Evolutionary conservation across 140 eudicot species (phyloP), one percentile per base, ranked within the genome.

Genomic region (Oenanthe javanica): DNA sequence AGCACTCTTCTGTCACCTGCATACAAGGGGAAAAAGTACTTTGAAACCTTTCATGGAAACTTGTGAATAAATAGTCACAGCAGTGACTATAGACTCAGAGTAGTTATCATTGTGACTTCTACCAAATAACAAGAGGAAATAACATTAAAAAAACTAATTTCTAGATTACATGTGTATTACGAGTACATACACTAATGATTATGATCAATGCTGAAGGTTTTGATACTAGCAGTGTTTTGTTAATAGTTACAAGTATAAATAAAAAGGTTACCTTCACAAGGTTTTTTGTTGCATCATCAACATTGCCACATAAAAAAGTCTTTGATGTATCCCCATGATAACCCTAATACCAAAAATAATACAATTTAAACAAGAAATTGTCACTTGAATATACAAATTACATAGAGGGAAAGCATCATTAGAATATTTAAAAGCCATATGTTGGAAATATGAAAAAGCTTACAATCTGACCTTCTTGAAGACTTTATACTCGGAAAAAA

Each of bases 241-340:
- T 36, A 48, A 10, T 73, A 51, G 16, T 77, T 8, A 14, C 25
- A 16, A 49, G 42, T 16, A 43, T 61, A 12, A 75, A 46, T 59
- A 23, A 47, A 47, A 12, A 75, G 2, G 40, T 47, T 90, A 93
- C 97, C 99, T 92, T 91, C 49, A 95, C 94, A 77, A 95, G 97
- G 73, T 91, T 88, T 86, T 88, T 77, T 75, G 88, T 82, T 45
- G 87, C 84, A 49, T 87, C 83, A 78, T 84, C 85, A 4, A 95
- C 97, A 74, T 92, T 81, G 69, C 97, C 98, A 84, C 97, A 91
- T 0, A 89, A 72, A 88, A 88, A 95, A 9, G 97, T 95, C 86
- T 89, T 95, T 21, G 99, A 95, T 36, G 99, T 95, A 82, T 95
- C 99, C 67, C 98, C 99, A 82, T 95, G 98, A 91, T 95, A 95